phyloP scores from a whole-genome alignment of 495 filamentous ascomycete species.

The Penicillium longicatenatum region DNA sequence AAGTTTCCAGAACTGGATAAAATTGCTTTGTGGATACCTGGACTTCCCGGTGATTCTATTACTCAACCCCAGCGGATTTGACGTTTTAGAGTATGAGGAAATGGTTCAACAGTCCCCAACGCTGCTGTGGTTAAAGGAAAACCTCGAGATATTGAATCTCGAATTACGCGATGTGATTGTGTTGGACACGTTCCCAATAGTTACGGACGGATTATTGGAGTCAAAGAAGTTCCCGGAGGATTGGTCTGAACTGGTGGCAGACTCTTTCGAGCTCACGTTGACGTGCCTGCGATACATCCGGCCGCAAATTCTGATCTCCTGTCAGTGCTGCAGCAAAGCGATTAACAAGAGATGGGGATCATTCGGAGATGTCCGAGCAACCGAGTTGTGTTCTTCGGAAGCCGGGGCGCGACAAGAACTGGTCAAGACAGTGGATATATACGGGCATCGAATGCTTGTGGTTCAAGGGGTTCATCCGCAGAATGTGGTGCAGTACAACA shows the following conservation, averaged over 20 bases:
- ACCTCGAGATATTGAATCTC: slow-evolving; percentile 4
- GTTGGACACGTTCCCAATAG: slow-evolving; percentile 7
- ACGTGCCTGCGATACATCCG: slow-evolving; percentile 1
- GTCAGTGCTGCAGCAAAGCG: slow-evolving; percentile 10
- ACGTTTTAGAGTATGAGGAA: slow-evolving; percentile 3
- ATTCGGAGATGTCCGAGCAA: slow-evolving; percentile 3
- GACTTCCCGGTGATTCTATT: slow-evolving; percentile 9
- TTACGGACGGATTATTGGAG: slow-evolving; percentile 4
- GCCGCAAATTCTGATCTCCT: slow-evolving; percentile 8
- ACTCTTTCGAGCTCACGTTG: slow-evolving; percentile 6
- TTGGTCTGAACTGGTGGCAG: slow-evolving; percentile 5
- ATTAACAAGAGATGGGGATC: slow-evolving; percentile 6
- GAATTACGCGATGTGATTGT: slow-evolving; percentile 6
- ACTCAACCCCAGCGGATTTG: slow-evolving; percentile 8
- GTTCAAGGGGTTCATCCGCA: slow-evolving; percentile 7
- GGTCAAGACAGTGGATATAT: slow-evolving; percentile 3
- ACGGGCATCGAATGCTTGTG: slow-evolving; percentile 7
- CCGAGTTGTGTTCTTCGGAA: slow-evolving; percentile 6
- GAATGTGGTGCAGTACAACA: slow-evolving; percentile 2
- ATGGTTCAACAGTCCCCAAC: slow-evolving; percentile 8
- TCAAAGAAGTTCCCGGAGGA: slow-evolving; percentile 1
- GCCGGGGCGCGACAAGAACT: slow-evolving; percentile 4
- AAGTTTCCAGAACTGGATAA: slow-evolving; percentile 9
- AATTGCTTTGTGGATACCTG: slow-evolving; percentile 4
- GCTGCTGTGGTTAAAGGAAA: slow-evolving; percentile 4